Evolutionary conservation across 2,329 filamentous ascomycete species (phyloP).

Genomic region (Fusarium incarnatum): DNA sequence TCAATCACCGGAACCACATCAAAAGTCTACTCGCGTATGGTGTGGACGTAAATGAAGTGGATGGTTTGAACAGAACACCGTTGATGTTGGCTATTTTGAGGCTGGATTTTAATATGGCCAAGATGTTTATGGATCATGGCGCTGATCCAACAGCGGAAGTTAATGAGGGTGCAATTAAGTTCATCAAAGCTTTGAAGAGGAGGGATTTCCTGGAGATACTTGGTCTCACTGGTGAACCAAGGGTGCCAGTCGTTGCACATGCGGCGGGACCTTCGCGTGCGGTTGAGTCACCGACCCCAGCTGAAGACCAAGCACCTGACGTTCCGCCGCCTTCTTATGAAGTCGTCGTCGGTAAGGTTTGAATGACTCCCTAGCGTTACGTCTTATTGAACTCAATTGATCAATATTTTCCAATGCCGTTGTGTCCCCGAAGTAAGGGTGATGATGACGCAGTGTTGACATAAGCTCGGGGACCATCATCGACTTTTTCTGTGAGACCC

Average conservation of each 20-base stretch:
- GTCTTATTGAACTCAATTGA: not conserved
- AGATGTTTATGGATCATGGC: not conserved
- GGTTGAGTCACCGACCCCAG: no score
- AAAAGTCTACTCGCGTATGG: not conserved
- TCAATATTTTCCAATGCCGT: not conserved
- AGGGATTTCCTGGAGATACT: constrained; percentile 1
- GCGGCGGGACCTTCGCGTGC: no score
- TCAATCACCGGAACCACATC: not conserved
- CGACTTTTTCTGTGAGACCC: not conserved
- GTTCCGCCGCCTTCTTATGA: constrained; percentile 16
- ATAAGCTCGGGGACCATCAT: not conserved
- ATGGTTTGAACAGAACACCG: constrained; percentile 16
- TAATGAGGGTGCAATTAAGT: constrained; percentile 8
- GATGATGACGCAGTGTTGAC: constrained; percentile 1
- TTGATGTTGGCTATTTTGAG: not conserved
- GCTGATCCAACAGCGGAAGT: not conserved
- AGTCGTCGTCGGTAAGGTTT: constrained; percentile 4
- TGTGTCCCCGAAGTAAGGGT: no score
- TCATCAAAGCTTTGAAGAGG: constrained; percentile 3
- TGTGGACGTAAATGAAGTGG: constrained; percentile 3
- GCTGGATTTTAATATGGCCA: constrained; percentile 12
- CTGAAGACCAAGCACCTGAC: not conserved
- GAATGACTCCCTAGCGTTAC: not conserved
- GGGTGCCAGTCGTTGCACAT: no score
- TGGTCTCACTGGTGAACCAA: not conserved